Base-by-base conservation (phyloP, 371 early-diverging fungal species). In the Mucor irregularis region DNA sequence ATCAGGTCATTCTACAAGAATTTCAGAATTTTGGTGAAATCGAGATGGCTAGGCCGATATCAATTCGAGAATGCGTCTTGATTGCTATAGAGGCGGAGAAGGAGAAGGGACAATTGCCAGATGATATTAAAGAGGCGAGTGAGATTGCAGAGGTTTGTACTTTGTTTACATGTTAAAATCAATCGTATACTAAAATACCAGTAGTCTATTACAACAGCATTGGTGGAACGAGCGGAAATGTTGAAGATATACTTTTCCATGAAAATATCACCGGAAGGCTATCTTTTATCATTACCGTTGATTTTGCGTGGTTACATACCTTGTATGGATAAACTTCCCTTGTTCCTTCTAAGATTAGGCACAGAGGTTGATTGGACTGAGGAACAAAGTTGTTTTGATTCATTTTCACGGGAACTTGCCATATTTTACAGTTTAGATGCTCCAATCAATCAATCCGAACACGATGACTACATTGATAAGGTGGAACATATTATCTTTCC, bases 321-420 rank as follows among this genome's bases (percentile, higher is more conserved):
- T 1, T 83, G 86, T 57, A 71, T 92, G 40, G 84, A 87, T 45
- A 95, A 95, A 52, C 69, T 96, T 21, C 95, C 96, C 1, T 58
- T 84, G 21, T 95, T 95, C 56, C 70, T 95, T 16, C 69, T 91
- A 43, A 80, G 92, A 13, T 64, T 94, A 6, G 91, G 90, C 0
- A 84, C 86, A 2, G 87, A 90, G 74, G 90, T 94, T 24, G 77
- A 94, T 55, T 97, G 95, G 95, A n/a, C n/a, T n/a, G n/a, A n/a
- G 80, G 80, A 5, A 69, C 68, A 0, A 96, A 96, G 64, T 84
- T 87, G 95, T 53, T 94, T 97, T 62, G 74, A 85, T 16, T 66
- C 80, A 0, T 34, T 97, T 26, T 62, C 82, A 31, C 69, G 81
- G 19, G 92, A 90, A 66, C 49, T 97, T 5, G 92, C 92, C 14